phyloP scores from a whole-genome alignment of 805 yeast genomes.

The Metschnikowia continentalis region DNA sequence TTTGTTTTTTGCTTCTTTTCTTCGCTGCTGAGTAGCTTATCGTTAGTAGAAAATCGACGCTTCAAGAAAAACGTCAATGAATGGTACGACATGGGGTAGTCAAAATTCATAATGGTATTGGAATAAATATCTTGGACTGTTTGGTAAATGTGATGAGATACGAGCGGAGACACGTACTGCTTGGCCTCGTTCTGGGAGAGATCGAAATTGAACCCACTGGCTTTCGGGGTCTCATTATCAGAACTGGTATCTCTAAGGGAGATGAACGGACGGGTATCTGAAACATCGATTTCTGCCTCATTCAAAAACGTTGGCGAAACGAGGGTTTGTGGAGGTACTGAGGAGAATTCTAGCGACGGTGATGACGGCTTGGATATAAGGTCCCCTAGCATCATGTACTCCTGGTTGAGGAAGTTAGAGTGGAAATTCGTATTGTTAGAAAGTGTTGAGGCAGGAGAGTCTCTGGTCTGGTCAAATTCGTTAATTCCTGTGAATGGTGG shows the following conservation, averaged over 20 bases:
- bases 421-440: constrained; percentile 23
- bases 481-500: background rate
- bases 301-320: constrained; percentile 12
- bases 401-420: constrained; percentile 48
- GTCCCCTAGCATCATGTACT: constrained; percentile 50
- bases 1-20: constrained; percentile 29
- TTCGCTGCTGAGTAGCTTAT: constrained; percentile 23
- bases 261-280: constrained; percentile 37
- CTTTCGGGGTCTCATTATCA: constrained; percentile 5
- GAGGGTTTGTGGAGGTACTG: constrained; percentile 8
- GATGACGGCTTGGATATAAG: constrained; percentile 40
- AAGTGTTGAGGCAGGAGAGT: constrained; percentile 12
- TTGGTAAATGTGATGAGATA: constrained; percentile 53
- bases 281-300: constrained; percentile 10
- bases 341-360: constrained; percentile 32
- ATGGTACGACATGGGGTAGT: constrained; percentile 62
- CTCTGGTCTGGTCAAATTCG: background rate
- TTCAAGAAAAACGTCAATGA: constrained; percentile 53
- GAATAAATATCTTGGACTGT: constrained; percentile 47
- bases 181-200: constrained; percentile 13
- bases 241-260: constrained; percentile 29
- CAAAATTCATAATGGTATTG: constrained; percentile 47
- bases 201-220: constrained; percentile 13
- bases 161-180: constrained; percentile 54
- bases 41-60: constrained; percentile 51